Percentiles rank a stretch among this genome's conserved stretches.
Conservation (phyloP, 2,329 filamentous ascomycete species). For the Venturia nashicola region DNA sequence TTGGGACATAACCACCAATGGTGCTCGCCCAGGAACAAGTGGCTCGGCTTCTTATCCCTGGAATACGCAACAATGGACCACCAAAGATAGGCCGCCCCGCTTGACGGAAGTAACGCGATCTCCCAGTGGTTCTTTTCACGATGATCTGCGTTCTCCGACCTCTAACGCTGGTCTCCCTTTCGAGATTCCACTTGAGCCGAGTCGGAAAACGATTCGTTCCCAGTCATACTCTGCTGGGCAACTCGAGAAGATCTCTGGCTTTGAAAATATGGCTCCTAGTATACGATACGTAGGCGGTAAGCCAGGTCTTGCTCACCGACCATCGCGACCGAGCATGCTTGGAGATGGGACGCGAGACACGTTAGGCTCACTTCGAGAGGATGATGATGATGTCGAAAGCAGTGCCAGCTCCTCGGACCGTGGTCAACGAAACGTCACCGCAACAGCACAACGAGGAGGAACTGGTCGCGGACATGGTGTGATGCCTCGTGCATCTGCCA, state of each 20-base stretch:
- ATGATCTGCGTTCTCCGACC: constrained; percentile 22
- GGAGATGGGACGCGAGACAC: constrained; percentile 8
- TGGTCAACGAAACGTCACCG: constrained; percentile 23
- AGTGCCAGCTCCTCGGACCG: constrained; percentile 44
- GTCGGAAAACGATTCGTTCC: constrained; percentile 84
- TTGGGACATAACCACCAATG: constrained; percentile 28
- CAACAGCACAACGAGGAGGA: background rate
- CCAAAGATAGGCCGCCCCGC: constrained; percentile 13
- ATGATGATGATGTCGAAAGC: constrained; percentile 51
- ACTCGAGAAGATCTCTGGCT: constrained; percentile 41
- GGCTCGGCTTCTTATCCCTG: constrained; percentile 31
- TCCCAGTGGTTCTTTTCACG: constrained; percentile 3
- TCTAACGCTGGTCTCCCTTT: constrained; percentile 43
- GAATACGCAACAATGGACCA: constrained; percentile 22
- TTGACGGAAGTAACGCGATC: constrained; percentile 9
- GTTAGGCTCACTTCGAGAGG: constrained; percentile 47
- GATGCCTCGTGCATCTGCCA: constrained; percentile 1
- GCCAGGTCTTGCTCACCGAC: constrained; percentile 10
- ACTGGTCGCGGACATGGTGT: background rate
- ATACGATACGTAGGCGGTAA: constrained; percentile 35
- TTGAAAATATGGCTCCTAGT: background rate
- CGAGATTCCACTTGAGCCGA: constrained; percentile 76
- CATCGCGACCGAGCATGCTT: constrained; percentile 23
- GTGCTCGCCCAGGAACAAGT: constrained; percentile 24
- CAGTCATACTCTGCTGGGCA: constrained; percentile 96